Evolutionary conservation across 768 basidiomycete species (phyloP).

Genomic region (Trametes elegans): DNA sequence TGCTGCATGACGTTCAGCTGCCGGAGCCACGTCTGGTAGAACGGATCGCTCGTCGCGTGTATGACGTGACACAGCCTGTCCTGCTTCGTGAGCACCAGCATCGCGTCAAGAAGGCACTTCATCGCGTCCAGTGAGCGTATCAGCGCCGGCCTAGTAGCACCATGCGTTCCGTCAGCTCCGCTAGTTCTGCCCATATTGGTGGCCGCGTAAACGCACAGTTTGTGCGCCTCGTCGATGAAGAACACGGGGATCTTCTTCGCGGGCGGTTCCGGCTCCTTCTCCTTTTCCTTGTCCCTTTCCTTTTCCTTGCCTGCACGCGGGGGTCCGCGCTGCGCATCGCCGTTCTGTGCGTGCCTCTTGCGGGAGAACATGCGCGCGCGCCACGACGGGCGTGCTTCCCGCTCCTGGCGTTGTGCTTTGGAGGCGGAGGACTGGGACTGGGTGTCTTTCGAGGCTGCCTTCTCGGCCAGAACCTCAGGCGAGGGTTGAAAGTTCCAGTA

Average conservation of each 20-base stretch:
- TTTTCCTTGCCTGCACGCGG: conserved; percentile 27
- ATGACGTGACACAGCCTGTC: conserved; percentile 82
- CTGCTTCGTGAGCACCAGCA: conserved; percentile 86
- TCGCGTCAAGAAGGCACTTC: conserved; percentile 82
- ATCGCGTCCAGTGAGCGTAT: conserved; percentile 78
- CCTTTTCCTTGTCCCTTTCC: conserved; percentile 34
- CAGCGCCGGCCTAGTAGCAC: conserved; percentile 53
- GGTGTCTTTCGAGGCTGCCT: conserved; percentile 7
- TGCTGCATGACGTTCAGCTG: conserved; percentile 81
- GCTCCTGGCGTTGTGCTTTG: conserved; percentile 3
- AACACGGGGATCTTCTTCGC: conserved; percentile 75
- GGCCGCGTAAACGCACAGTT: conserved; percentile 44
- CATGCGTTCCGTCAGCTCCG: background rate
- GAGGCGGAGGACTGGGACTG: conserved; percentile 12
- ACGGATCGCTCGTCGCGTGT: conserved; percentile 80
- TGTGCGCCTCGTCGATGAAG: conserved; percentile 86
- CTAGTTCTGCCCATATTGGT: background rate
- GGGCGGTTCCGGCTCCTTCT: conserved; percentile 33
- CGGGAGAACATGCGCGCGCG: conserved; percentile 21
- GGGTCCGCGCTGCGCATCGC: background rate
- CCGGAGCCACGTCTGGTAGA: conserved; percentile 81
- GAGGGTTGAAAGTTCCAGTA: conserved; percentile 67
- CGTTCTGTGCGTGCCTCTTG: conserved; percentile 17
- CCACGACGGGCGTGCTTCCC: conserved; percentile 17
- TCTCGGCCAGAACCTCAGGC: conserved; percentile 5